Percentiles rank a stretch among this genome's conserved stretches.
These are phyloP conservation scores for Fusarium agapanthi DNA, from an alignment of 2,329 filamentous ascomycete genomes.

Conservation along the genomic window DNA sequence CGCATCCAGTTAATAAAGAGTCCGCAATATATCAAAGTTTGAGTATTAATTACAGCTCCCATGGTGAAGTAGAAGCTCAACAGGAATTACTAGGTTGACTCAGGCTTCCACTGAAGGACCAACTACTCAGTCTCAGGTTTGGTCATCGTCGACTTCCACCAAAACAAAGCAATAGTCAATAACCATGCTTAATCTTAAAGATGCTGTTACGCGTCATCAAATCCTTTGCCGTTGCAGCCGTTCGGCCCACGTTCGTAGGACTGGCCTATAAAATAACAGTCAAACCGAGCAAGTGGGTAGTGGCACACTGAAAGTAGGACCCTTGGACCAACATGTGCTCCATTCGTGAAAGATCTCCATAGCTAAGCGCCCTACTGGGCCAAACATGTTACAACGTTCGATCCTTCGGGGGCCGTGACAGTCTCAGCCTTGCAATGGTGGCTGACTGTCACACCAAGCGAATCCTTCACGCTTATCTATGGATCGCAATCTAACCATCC, in stretches of 20 bases:
- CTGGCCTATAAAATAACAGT: not conserved
- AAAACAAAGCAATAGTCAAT: not conserved
- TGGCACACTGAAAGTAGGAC: not conserved
- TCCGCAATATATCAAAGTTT: no score
- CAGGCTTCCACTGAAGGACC: not conserved
- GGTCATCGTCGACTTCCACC: not conserved
- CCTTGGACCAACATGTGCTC: not conserved
- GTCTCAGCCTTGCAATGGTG: not conserved
- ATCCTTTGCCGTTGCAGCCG: not conserved
- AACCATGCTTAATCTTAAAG: not conserved
- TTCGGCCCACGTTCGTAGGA: not conserved
- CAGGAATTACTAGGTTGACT: rapidly evolving
- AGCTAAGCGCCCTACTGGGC: not conserved
- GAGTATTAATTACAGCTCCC: rapidly evolving
- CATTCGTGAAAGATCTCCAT: not conserved
- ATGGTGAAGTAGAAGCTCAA: not conserved
- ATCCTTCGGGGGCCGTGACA: not conserved
- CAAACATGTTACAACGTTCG: not conserved
- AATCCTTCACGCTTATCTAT: not conserved
- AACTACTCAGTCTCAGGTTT: not conserved
- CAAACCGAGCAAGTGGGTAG: not conserved
- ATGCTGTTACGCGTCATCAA: not conserved
- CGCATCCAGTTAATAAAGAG: no score
- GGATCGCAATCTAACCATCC: not conserved
- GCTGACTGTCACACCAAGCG: not conserved